Evolutionary conservation across 495 filamentous ascomycete species (phyloP), one percentile per base, ranked within the genome.

Genomic region (Parathielavia hyrcaniae): DNA sequence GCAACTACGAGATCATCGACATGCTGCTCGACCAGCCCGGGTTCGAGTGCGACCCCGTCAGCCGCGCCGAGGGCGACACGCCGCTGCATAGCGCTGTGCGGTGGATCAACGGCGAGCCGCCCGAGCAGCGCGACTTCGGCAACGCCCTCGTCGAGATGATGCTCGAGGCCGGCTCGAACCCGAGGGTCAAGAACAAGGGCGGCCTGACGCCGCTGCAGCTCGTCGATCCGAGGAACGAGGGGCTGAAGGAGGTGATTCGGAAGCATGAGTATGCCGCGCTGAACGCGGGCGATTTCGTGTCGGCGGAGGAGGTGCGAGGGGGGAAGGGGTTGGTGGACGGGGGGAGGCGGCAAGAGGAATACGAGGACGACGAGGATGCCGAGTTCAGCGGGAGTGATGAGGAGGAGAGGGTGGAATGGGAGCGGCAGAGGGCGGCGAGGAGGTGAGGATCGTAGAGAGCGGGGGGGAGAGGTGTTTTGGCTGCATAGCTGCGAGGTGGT

Each of bases 1-100:
- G 95, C 53, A 90, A 89, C 75, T 96, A 95, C 76, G 92, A 97
- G 62, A 81, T 89, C 20, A 88, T 97, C 75, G 93, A 98, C 73
- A 61, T 81, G 55, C 83, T 98, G 49, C 92, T 98, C 58, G 95
- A 98, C 77, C 90, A 96, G 69, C 85, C 91, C 56, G 89, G 83
- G 55, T 86, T 98, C 71, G 93, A 98, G 78, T 95, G 93, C 70
- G 93, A 98, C 78, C 89, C 89, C 7, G 61, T 88, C 54, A 89
- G 86, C 69, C 84, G 85, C 32, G 60, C 83, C 66, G 93, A 97
- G 60, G 81, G 83, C 56, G 91, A 97, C 72, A 97, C 91, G 1
- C 91, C 92, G 9, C 79, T 98, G 38, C 93, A 98, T 78, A 81
- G 81, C 64, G 90, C 90, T 16, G 86, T 98, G 39, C 82, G 87